Evolutionary conservation across 805 yeast genomes (phyloP).

Genomic region (Schwanniomyces yamadae): DNA sequence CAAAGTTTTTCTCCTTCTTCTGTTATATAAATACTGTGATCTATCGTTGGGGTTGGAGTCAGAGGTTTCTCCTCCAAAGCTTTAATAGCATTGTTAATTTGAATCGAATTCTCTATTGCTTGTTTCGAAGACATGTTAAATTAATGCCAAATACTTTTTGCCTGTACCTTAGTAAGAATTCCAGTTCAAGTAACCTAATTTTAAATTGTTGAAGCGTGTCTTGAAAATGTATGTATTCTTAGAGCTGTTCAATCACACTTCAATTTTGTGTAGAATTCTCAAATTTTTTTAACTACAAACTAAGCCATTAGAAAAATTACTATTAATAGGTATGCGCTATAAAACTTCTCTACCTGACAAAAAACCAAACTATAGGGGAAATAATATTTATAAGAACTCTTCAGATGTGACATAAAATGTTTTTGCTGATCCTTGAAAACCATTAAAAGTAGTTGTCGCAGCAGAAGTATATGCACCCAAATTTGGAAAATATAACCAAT

Average conservation of each 20-base stretch:
- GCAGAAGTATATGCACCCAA: slow-evolving; percentile 92
- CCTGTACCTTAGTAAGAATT: no score
- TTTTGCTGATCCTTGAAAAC: slow-evolving; percentile 63
- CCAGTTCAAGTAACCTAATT: no score
- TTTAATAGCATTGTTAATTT: slow-evolving; percentile 64
- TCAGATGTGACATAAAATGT: slow-evolving; percentile 55
- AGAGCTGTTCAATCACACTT: background rate
- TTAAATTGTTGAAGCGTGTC: no score
- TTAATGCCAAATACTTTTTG: no score
- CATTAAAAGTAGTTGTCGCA: slow-evolving; percentile 92
- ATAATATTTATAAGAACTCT: slow-evolving; percentile 6
- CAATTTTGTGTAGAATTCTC: slow-evolving; percentile 2
- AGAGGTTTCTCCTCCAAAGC: slow-evolving; percentile 57
- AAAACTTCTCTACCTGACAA: no score
- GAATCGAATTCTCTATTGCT: slow-evolving; percentile 12
- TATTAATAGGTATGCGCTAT: no score
- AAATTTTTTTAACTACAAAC: background rate
- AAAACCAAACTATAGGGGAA: slow-evolving; percentile 1
- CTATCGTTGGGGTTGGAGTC: slow-evolving; percentile 18
- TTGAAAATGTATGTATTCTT: no score
- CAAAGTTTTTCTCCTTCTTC: slow-evolving; percentile 58
- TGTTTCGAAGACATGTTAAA: slow-evolving; percentile 5
- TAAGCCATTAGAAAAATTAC: slow-evolving; percentile 1
- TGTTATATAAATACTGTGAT: slow-evolving; percentile 46
- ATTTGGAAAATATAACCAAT: slow-evolving; percentile 83